Evolutionary conservation across 225 moss, liverwort and hornwort species (phyloP), one percentile per base, ranked within the genome.

Genomic region (Pleurozium schreberi): DNA sequence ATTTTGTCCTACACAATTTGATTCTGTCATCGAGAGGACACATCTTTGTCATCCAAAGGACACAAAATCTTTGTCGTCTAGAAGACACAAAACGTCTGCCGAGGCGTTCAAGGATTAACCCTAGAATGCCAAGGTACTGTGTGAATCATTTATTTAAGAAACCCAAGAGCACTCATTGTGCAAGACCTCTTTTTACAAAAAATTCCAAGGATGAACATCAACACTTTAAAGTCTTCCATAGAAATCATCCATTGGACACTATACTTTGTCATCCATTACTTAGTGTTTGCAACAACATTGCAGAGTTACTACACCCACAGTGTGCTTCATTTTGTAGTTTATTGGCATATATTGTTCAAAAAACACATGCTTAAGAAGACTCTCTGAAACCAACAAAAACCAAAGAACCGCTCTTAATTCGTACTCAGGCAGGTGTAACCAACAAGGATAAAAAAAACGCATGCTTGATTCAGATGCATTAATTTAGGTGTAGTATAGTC

Each of bases 51-150:
- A n/a, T n/a, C n/a, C n/a, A n/a, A n/a, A n/a, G n/a, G n/a, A n/a
- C n/a, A n/a, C n/a, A n/a, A n/a, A n/a, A n/a, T n/a, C n/a, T n/a
- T n/a, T n/a, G n/a, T n/a, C n/a, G n/a, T n/a, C n/a, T n/a, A n/a
- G n/a, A n/a, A n/a, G n/a, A n/a, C n/a, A n/a, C n/a, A n/a, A n/a
- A n/a, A n/a, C n/a, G n/a, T n/a, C n/a, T n/a, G n/a, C n/a, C n/a
- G n/a, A n/a, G n/a, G n/a, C n/a, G n/a, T n/a, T n/a, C n/a, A n/a
- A n/a, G n/a, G n/a, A n/a, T 40, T 13, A 40, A 12, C 1, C 14
- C 4, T 21, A 7, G 0, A 68, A n/a, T 2, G 11, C 4, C 2
- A 2, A 4, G 2, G 19, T 42, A 42, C 0, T 2, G 0, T 15
- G 27, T 9, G 42, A 70, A 42, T 15, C 42, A 70, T 70, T 27